Evolutionary conservation across 768 basidiomycete genomes (phyloP), one percentile per base, ranked within the genome.

Genomic region (Exsudoporus frostii): DNA sequence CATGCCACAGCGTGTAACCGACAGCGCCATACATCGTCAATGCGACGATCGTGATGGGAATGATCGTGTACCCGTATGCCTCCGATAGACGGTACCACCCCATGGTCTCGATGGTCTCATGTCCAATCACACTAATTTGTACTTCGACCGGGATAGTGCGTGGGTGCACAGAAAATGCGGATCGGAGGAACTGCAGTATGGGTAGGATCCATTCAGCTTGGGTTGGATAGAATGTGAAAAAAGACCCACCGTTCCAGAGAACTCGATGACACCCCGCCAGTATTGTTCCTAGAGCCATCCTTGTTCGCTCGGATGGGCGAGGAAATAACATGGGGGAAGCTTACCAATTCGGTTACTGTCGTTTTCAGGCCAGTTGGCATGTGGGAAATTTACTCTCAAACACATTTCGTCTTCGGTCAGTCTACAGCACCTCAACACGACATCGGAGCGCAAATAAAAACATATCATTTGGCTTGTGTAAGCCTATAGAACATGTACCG

Each of bases 191-290:
- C 54, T 55, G 27, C 11, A 4, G 13, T 14, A 7, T 8, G 7
- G 6, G 7, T 27, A 7, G 6, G 27, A 27, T 8, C 27, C 27
- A 15, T 22, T 22, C 5, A 9, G 34, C 22, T 24, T 14, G 9
- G 7, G 30, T 17, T 13, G n/a, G 24, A 40, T 25, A 25, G 27
- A 27, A 27, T 27, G 27, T n/a, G 27, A 7, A 27, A 24, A 14
- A 34, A 37, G 19, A 17, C 43, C 19, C 24, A 55, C 61, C 9
- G 61, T 62, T 20, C 51, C 61, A 22, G 54, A 41, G 27, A 59
- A 63, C n/a, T 63, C 62, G 14, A 56, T 30, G 11, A 63, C 50
- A 24, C 61, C 61, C 1, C 45, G 44, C 57, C 55, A 59, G 19
- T 56, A 59, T 7, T 50, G 42, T 41, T 50, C 61, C 57, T 59